These are phyloP conservation scores for Aegilops speltoides DNA, from an alignment of 176 grass and related monocot species.

Conservation along the genomic window DNA sequence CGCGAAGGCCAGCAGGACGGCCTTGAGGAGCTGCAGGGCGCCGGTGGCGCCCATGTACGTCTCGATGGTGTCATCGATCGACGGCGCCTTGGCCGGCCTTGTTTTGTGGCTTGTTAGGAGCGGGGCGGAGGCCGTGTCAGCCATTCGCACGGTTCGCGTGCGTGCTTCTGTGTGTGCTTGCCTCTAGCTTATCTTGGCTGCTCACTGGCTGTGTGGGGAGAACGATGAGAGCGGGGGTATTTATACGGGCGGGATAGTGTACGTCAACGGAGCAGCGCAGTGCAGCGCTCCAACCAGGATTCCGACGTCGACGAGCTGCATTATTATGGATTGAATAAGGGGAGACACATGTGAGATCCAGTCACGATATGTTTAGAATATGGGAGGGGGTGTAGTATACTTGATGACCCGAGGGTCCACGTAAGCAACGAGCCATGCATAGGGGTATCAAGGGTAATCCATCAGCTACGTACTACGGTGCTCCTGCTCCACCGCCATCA, in stretches of 20 bases:
- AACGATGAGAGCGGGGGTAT: conserved; percentile 12
- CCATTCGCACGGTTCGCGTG: conserved; percentile 1
- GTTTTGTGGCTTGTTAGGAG: conserved; percentile 39
- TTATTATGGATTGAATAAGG: not conserved
- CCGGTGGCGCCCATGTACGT: conserved; percentile 55
- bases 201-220: not conserved
- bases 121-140: conserved; percentile 35
- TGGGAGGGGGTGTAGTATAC: not conserved
- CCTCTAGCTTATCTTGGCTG: not conserved
- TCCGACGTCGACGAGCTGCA: not conserved
- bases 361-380: not conserved
- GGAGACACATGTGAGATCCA: not conserved
- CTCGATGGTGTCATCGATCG: conserved; percentile 72
- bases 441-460: not conserved
- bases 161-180: not conserved
- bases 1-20: conserved; percentile 57
- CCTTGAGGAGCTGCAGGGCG: conserved; percentile 53
- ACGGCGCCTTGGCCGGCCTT: conserved; percentile 17
- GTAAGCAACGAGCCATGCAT: not conserved
- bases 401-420: not conserved
- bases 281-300: not conserved
- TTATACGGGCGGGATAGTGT: not conserved
- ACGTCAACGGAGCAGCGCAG: not conserved
- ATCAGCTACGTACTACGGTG: not conserved
- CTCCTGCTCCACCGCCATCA: not conserved